Base-by-base conservation (phyloP, 1,284 basidiomycete species). In the Moesziomyces antarcticus region DNA sequence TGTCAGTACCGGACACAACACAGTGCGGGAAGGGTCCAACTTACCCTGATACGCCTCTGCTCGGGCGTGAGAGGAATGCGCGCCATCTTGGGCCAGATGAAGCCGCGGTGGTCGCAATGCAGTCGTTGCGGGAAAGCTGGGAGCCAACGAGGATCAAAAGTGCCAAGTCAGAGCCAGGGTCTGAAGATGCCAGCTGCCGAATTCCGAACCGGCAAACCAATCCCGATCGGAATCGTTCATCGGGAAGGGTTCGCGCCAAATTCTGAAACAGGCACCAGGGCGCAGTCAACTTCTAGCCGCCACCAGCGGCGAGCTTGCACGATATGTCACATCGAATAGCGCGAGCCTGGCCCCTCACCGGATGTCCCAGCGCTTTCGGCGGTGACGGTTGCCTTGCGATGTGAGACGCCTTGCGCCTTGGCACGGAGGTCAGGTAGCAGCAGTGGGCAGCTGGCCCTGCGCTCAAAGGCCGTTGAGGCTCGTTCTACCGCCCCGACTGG, bases 41-140 rank as follows among this genome's bases (percentile, higher is more conserved):
- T 52, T 62, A 76, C 74, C 27, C 74, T 37, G 48, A 76, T 69
- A 6, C 74, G 58, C 33, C 50, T 58, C 27, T 76, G 74, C 22
- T 76, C 62, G 8, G 66, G 66, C 3, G 74, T 76, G 41, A 73
- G 56, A 1, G 65, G 58, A n/a, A 65, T 44, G 25, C 69, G 25
- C 14, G 37, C 37, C 37, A 40, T 40, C 16, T 18, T 40, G 37
- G 18, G 37, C 16, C 37, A 40, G 18, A 16, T 40, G 14, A 16
- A 18, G 37, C 16, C 7, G 37, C 37, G 11, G 37, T 40, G 7
- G 18, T 40, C 37, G 37, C 18, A 16, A 16, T 40, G 37, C 37
- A 11, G 18, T 18, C 37, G 37, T 40, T 18, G 16, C 16, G 1
- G 37, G 37, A 16, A 16, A 40, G 37, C 37, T 18, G 37, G 14